These are phyloP conservation scores for Metschnikowia gruessii DNA, from an alignment of 805 yeast species.

Conservation along the genomic window DNA sequence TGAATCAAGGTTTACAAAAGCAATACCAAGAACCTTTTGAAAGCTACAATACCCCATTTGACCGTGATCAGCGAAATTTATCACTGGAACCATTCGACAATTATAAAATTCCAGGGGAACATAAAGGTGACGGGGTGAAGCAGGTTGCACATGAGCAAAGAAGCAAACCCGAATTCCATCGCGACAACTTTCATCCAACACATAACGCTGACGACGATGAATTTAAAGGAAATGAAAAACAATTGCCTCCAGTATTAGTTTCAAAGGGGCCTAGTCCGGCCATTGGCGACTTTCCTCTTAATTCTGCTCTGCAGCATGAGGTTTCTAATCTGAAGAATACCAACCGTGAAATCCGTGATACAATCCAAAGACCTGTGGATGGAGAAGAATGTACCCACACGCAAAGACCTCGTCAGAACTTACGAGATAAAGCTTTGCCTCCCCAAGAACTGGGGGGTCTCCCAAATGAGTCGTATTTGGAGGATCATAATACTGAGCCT, in stretches of 20 bases:
- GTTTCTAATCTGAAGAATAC: no score
- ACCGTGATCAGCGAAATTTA: slow-evolving; percentile 7
- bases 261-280: neutral
- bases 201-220: neutral
- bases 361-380: no score
- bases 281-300: neutral
- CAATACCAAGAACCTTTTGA: slow-evolving; percentile 28
- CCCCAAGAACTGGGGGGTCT: no score
- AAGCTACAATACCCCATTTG: slow-evolving; percentile 23
- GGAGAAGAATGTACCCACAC: no score
- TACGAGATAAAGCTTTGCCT: no score
- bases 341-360: no score
- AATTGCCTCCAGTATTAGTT: neutral
- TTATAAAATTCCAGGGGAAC: slow-evolving; percentile 22
- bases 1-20: no score
- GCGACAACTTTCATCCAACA: neutral
- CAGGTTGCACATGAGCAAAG: neutral
- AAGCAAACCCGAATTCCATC: neutral
- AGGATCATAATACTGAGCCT: no score
- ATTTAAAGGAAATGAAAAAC: neutral
- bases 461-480: no score
- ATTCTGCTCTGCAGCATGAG: neutral
- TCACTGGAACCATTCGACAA: slow-evolving; percentile 29
- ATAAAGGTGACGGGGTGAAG: neutral
- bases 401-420: no score